Conservation (phyloP, 2,329 filamentous ascomycete genomes). For the Scedosporium minutisporum region DNA sequence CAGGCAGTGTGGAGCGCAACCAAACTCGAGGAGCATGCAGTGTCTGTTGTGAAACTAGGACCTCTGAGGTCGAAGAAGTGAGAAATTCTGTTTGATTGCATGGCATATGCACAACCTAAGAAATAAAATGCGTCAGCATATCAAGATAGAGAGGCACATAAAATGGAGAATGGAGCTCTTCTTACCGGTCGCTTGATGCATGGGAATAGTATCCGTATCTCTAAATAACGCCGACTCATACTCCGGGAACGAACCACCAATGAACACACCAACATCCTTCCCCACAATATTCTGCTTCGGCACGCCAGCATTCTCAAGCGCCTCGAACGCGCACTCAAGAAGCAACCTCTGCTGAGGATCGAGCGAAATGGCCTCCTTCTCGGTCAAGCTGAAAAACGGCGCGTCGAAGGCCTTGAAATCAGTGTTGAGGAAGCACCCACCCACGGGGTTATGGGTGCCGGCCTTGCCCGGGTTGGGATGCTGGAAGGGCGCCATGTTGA, state of each 20-base stretch:
- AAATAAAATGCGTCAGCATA: background rate
- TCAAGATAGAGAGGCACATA: background rate
- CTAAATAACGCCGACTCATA: slow-evolving; percentile 35
- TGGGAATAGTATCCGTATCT: slow-evolving; percentile 36
- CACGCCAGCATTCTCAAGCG: slow-evolving; percentile 42
- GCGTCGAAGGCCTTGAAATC: slow-evolving; percentile 40
- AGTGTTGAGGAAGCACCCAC: slow-evolving; percentile 33
- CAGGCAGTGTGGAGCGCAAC: slow-evolving; percentile 40
- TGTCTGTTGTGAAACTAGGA: slow-evolving; percentile 41
- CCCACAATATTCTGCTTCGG: slow-evolving; percentile 36
- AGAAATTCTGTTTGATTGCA: slow-evolving; percentile 44
- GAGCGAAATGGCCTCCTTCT: slow-evolving; percentile 35
- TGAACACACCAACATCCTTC: slow-evolving; percentile 38
- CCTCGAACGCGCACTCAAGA: slow-evolving; percentile 44
- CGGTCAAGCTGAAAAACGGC: slow-evolving; percentile 41
- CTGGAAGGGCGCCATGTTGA: slow-evolving; percentile 31
- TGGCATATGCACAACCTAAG: slow-evolving; percentile 35
- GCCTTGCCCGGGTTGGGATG: slow-evolving; percentile 33
- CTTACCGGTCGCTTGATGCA: slow-evolving; percentile 41
- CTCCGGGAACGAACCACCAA: slow-evolving; percentile 37
- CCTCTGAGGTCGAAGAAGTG: slow-evolving; percentile 46
- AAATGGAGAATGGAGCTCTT: background rate
- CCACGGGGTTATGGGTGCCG: slow-evolving; percentile 26
- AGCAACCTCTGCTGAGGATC: slow-evolving; percentile 45
- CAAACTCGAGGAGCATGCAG: slow-evolving; percentile 42